These are phyloP conservation scores for Penicillium vulpinum DNA, from an alignment of 2,329 filamentous ascomycete genomes.

Conservation along the genomic window DNA sequence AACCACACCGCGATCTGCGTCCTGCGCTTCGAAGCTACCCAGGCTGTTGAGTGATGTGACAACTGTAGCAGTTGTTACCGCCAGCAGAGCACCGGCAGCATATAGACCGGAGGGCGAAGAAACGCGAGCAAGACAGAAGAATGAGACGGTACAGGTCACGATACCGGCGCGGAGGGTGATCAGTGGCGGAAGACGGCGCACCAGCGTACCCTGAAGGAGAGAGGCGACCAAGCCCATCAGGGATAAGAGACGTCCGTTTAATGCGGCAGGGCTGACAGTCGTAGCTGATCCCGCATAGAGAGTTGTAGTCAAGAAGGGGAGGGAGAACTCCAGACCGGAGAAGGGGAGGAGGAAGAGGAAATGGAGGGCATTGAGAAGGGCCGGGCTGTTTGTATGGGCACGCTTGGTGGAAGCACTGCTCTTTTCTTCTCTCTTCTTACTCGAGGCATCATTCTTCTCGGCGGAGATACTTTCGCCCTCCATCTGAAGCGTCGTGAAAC, in stretches of 20 bases:
- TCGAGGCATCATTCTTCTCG: constrained; percentile 16
- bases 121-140: constrained; percentile 73
- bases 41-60: constrained; percentile 91
- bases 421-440: neutral
- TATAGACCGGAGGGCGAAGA: constrained; percentile 71
- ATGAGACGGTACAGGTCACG: constrained; percentile 72
- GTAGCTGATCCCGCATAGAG: constrained; percentile 71
- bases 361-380: constrained; percentile 79
- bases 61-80: constrained; percentile 88
- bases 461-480: constrained; percentile 16
- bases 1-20: constrained; percentile 79
- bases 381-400: constrained; percentile 74
- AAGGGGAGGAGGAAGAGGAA: constrained; percentile 94
- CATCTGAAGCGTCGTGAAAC: constrained; percentile 52
- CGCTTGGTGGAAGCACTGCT: neutral
- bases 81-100: constrained; percentile 76
- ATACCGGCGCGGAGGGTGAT: constrained; percentile 78
- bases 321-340: constrained; percentile 95
- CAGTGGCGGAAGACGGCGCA: constrained; percentile 78
- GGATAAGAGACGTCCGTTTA: constrained; percentile 83
- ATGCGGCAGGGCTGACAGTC: constrained; percentile 56
- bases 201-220: constrained; percentile 89
- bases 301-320: constrained; percentile 96
- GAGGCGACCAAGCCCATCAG: constrained; percentile 90
- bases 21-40: constrained; percentile 82